Evolutionary conservation across 2,329 filamentous ascomycete genomes (phyloP).

Genomic region (Neurospora sp.): DNA sequence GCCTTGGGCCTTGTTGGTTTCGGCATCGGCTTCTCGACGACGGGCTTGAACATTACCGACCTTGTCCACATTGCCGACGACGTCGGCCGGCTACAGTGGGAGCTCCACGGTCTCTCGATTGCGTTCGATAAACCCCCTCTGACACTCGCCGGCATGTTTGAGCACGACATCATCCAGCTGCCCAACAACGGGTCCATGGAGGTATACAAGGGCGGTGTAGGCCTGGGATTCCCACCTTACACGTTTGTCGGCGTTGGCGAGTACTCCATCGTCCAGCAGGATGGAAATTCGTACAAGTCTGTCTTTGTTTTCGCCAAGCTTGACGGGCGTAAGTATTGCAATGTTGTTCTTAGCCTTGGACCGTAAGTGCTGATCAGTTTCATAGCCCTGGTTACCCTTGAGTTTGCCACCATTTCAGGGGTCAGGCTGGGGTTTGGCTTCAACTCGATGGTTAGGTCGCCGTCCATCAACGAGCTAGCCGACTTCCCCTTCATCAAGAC

Average conservation of each 20-base stretch:
- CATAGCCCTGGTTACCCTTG: conserved; percentile 24
- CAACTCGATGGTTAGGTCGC: conserved; percentile 24
- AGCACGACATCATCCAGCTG: conserved; percentile 14
- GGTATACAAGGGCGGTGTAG: conserved; percentile 27
- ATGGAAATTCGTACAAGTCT: conserved; percentile 15
- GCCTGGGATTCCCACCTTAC: conserved; percentile 25
- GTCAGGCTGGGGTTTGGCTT: conserved; percentile 30
- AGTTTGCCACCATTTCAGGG: conserved; percentile 27
- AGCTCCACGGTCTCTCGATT: conserved; percentile 23
- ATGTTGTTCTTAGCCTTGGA: too few relatives aligned
- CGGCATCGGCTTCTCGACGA: conserved; percentile 14
- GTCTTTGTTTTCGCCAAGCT: conserved; percentile 27
- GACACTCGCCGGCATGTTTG: conserved; percentile 25
- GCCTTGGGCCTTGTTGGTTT: conserved; percentile 26
- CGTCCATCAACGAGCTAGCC: conserved; percentile 19
- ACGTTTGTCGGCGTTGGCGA: conserved; percentile 29
- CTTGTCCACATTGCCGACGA: conserved; percentile 3
- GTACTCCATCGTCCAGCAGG: conserved; percentile 17
- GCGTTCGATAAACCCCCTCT: conserved; percentile 26
- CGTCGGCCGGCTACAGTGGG: conserved; percentile 4
- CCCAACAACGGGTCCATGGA: conserved; percentile 10
- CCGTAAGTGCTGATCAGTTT: too few relatives aligned
- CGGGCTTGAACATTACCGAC: conserved; percentile 8
- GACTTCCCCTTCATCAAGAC: conserved; percentile 24
- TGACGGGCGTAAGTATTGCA: conserved; percentile 20